phyloP scores from a whole-genome alignment of 1,284 basidiomycete species.

The Rhizopogon parksii region DNA sequence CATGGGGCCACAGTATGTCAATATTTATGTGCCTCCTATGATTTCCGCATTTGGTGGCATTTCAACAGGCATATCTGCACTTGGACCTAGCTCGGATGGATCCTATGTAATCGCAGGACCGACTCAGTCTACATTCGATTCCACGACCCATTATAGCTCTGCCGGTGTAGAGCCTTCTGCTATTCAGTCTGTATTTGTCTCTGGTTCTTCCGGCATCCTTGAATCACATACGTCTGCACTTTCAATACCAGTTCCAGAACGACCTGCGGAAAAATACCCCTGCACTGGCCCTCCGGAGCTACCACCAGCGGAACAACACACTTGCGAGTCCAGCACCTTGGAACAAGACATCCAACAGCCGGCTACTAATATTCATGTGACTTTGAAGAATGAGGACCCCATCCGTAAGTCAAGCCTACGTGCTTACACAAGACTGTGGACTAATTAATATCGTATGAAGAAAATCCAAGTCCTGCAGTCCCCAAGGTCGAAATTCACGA shows the following conservation, averaged over 20 bases:
- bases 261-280: background rate
- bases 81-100: background rate
- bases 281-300: background rate
- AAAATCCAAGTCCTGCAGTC: background rate
- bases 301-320: background rate
- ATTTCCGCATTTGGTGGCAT: background rate
- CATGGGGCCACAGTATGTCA: background rate
- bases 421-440: background rate
- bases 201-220: background rate
- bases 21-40: background rate
- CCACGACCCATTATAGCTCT: background rate
- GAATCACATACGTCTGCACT: background rate
- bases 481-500: background rate
- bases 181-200: background rate
- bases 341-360: background rate
- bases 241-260: background rate
- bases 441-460: background rate
- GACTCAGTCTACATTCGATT: constrained; percentile 2
- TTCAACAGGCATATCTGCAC: background rate
- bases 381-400: background rate
- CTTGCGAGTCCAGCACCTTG: background rate
- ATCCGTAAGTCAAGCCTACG: background rate
- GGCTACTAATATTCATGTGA: background rate
- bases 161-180: background rate
- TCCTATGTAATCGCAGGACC: background rate